Evolutionary conservation across 2,329 filamentous ascomycete species (phyloP).

Genomic region (Penicillium verrucosum): DNA sequence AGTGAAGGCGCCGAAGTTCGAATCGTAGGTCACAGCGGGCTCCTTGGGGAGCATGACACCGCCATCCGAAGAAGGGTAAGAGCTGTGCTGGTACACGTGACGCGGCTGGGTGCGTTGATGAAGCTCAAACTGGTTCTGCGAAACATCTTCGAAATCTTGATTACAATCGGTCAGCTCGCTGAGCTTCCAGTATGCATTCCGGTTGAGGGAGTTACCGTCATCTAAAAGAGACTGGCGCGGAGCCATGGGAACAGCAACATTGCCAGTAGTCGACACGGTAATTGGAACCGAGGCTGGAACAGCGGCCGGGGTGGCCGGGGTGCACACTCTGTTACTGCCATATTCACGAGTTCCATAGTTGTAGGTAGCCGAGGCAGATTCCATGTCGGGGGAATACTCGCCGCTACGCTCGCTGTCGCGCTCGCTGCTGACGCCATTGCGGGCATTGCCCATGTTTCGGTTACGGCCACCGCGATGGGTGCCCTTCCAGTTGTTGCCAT

Average conservation of each 20-base stretch:
- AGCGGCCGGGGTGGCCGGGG: background rate
- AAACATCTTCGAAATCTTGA: background rate
- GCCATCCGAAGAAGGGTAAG: background rate
- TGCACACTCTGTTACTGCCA: background rate
- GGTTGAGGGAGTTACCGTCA: background rate
- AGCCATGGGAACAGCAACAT: background rate
- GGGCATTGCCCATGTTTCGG: background rate
- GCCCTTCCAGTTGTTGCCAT: background rate
- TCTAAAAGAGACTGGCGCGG: background rate
- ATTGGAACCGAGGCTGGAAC: background rate
- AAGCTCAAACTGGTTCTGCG: background rate
- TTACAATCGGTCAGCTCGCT: background rate
- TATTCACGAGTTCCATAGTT: background rate
- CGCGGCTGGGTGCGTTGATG: background rate
- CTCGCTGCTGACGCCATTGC: background rate
- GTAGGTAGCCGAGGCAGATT: background rate
- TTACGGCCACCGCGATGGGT: background rate
- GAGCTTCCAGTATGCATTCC: background rate
- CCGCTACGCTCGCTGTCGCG: background rate
- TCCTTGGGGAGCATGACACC: constrained; percentile 17
- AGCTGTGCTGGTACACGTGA: background rate
- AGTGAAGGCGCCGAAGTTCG: background rate
- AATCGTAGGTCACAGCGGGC: background rate
- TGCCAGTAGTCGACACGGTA: background rate
- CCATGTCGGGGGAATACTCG: background rate